Base-by-base conservation (phyloP, 2,329 filamentous ascomycete genomes). In the Hypomyces rosellus region DNA sequence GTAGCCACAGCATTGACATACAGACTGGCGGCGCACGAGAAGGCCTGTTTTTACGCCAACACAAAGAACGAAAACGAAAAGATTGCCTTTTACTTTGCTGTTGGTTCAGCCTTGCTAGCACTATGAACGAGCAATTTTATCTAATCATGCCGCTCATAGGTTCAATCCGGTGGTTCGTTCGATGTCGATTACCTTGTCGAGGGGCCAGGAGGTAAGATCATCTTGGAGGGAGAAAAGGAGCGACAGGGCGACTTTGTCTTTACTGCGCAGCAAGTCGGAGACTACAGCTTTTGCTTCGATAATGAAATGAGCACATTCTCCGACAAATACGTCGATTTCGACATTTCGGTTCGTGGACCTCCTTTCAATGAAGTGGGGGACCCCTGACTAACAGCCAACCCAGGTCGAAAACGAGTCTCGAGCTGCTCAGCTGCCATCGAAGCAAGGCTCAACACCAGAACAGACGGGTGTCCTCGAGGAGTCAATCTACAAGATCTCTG, bases 291-390 rank as follows among this genome's bases (percentile, higher is more conserved):
- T 75, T 99, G 93, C 80, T 99, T 99, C 77, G 88, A 91, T 73
- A 99, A 99, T 65, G 87, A 93, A 66, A 96, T 99, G 88, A 95
- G 88, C 65, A 97, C 92, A 0, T 96, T 96, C 67, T 86, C 91
- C 47, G 93, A 99, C 73, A 99, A 99, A 75, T 84, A 89, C 67
- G 91, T 99, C 57, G 93, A 99, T 69, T 96, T 99, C 65, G 93
- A 99, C 74, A 96, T 99, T 65, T 81, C 91, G 55, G 92, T 63
- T 42, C n/a, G 53, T 52, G 39, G 38, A 36, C 12, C 18, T 25
- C 43, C 14, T 45, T 18, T 37, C 15, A 39, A 39, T 34, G 14
- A 42, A 34, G 25, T 16, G 42, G 12, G 14, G 13, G n/a, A 13
- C 14, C 12, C 33, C 30, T 25, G 15, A 25, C 51, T 51, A 38